Base-by-base conservation (phyloP, 257 asterid genomes). In the Linaria vulgaris region DNA sequence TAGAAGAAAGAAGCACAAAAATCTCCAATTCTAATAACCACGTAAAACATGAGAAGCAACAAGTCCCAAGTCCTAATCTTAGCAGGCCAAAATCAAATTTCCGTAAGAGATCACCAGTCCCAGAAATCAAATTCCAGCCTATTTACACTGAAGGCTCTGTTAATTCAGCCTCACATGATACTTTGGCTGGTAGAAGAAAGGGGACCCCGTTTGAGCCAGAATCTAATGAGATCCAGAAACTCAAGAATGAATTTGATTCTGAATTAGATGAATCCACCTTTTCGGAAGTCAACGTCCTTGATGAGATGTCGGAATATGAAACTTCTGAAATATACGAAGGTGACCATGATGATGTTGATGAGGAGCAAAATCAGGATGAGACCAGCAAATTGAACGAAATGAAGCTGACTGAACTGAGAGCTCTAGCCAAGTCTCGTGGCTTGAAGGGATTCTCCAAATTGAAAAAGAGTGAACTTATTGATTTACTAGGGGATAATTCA, bases 61-160 rank as follows among this genome's bases (percentile, higher is more conserved):
- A 82, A 66, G 78, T 64, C 80, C 82, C 71, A 17, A 54, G 61
- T 27, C 79, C 79, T 57, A 71, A 63, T 49, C 72, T 61, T 38
- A 70, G 67, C 71, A 80, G 99, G 41, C 99, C 99, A 27, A 84
- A 77, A 67, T 90, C 99, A 31, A 82, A 48, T 61, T 94, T 94
- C 76, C 84, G 77, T 60, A 83, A 76, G 45, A 81, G 90, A 64
- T 94, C 99, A 37, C 97, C 97, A 5, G 88, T 94, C 45, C 85
- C 85, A 1, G 85, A 64, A 61, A 73, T 53, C 75, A 83, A 77
- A 71, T 69, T 79, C 68, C 89, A 82, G 69, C 88, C 91, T 12
- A 63, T 58, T 51, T 68, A 70, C 44, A 56, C 78, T 13, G 77
- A 69, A 50, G 83, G 50, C 50, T 37, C 79, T 53, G 66, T 39